phyloP scores from a whole-genome alignment of 1,284 basidiomycete species.

The Sanghuangporus sanghuang region DNA sequence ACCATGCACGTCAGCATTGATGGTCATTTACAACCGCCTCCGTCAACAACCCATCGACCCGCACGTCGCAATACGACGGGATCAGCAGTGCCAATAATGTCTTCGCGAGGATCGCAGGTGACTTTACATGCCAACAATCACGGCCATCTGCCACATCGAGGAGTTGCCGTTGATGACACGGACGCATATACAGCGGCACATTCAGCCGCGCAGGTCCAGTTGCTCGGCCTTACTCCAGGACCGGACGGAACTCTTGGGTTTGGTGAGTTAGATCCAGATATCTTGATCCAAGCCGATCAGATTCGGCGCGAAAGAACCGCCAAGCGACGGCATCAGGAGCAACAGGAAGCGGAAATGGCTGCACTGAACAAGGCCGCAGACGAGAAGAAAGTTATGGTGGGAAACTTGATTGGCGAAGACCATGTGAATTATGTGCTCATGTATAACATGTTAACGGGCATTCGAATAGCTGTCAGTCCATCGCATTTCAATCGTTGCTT shows the following conservation, averaged over 20 bases:
- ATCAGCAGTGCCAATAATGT: slow-evolving; percentile 14
- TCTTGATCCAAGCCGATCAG: slow-evolving; percentile 77
- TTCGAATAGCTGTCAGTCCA: slow-evolving; percentile 81
- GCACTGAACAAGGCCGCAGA: slow-evolving; percentile 39
- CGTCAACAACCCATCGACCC: slow-evolving; percentile 17
- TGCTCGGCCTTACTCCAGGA: slow-evolving; percentile 13
- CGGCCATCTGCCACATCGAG: not conserved
- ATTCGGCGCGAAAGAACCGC: slow-evolving; percentile 71
- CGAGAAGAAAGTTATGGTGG: slow-evolving; percentile 70
- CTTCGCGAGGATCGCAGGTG: slow-evolving; percentile 14
- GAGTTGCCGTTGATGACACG: slow-evolving; percentile 11
- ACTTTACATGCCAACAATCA: not conserved
- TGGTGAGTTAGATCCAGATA: slow-evolving; percentile 51
- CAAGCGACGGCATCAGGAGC: slow-evolving; percentile 58
- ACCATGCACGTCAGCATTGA: slow-evolving; percentile 18
- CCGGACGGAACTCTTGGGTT: slow-evolving; percentile 20
- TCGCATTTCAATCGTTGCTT: slow-evolving; percentile 21
- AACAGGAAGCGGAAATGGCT: slow-evolving; percentile 40
- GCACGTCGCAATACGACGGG: slow-evolving; percentile 28
- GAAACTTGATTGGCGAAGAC: slow-evolving; percentile 94
- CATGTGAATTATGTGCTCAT: slow-evolving; percentile 98
- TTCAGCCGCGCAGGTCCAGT: slow-evolving; percentile 5
- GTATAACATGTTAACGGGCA: slow-evolving; percentile 99
- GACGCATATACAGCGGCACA: slow-evolving; percentile 15
- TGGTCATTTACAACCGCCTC: slow-evolving; percentile 21